Evolutionary conservation across 1,284 basidiomycete species (phyloP).

Genomic region (Peniophora sp.): DNA sequence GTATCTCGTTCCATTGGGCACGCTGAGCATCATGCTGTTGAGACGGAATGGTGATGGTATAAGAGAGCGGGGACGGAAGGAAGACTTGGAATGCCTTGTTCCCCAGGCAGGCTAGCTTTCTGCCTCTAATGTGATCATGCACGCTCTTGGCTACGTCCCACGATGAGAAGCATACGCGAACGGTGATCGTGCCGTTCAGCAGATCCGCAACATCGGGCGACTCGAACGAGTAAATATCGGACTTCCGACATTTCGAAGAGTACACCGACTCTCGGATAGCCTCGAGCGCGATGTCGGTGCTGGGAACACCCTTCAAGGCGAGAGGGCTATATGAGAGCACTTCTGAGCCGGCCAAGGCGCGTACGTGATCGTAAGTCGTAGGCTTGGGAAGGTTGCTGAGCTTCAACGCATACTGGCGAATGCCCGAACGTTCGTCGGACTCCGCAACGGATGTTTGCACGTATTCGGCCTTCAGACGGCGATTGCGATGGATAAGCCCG

Average conservation of each 20-base stretch:
- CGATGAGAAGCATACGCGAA: constrained; percentile 32
- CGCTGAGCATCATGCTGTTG: constrained; percentile 45
- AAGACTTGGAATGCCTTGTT: constrained; percentile 17
- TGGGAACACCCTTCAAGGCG: neutral
- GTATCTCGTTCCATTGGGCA: constrained; percentile 36
- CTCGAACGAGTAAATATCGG: neutral
- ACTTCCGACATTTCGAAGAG: too few species aligned
- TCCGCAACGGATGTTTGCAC: too few species aligned
- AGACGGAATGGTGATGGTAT: constrained; percentile 34
- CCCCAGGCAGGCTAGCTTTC: constrained; percentile 16
- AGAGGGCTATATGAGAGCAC: neutral
- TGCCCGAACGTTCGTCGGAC: constrained; percentile 26
- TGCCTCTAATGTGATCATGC: constrained; percentile 21
- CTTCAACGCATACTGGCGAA: constrained; percentile 15
- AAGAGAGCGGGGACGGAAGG: constrained; percentile 38
- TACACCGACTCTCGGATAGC: neutral
- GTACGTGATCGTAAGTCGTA: constrained; percentile 22
- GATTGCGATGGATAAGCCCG: constrained; percentile 21
- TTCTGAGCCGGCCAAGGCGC: constrained; percentile 8
- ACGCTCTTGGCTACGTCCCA: constrained; percentile 39
- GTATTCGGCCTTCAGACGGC: constrained; percentile 29
- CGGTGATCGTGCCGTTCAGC: constrained; percentile 17
- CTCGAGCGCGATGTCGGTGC: neutral
- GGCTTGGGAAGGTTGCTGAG: constrained; percentile 22
- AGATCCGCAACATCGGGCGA: constrained; percentile 4